Conservation (phyloP, 257 asterid species). For the Lavandula angustifolia region DNA sequence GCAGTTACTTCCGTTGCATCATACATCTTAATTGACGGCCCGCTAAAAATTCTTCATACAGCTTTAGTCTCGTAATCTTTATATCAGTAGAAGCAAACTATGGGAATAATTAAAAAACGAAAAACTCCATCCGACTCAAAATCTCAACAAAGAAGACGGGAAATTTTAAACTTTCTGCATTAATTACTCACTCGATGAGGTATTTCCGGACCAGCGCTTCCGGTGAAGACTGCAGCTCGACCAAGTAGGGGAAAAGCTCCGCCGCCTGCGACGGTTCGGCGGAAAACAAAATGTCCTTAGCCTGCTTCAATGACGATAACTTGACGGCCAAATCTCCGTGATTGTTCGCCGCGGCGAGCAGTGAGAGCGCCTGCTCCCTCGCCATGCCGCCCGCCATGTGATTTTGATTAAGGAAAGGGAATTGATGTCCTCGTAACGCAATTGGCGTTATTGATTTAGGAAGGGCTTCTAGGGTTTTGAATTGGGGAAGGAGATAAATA, state of each 20-base stretch:
- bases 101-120: slow-evolving; percentile 6
- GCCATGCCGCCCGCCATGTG: slow-evolving; percentile 59
- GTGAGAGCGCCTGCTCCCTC: slow-evolving; percentile 82
- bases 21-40: neutral
- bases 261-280: slow-evolving; percentile 72
- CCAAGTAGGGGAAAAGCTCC: slow-evolving; percentile 72
- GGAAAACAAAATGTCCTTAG: slow-evolving; percentile 62
- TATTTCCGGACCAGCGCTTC: slow-evolving; percentile 77
- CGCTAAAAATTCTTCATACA: neutral
- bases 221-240: slow-evolving; percentile 88
- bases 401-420: neutral
- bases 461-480: slow-evolving; percentile 55
- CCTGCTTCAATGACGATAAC: slow-evolving; percentile 82
- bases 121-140: neutral
- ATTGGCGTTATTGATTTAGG: slow-evolving; percentile 12
- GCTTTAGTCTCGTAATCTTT: neutral
- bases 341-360: slow-evolving; percentile 88
- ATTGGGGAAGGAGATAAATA: slow-evolving; percentile 18
- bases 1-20: slow-evolving; percentile 10
- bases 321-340: slow-evolving; percentile 90
- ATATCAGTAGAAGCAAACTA: neutral
- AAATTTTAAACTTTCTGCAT: neutral
- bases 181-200: slow-evolving; percentile 63
- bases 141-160: neutral
- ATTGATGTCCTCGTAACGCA: slow-evolving; percentile 1